phyloP scores from a whole-genome alignment of 345 rosid genomes.

The Citrus inodora region DNA sequence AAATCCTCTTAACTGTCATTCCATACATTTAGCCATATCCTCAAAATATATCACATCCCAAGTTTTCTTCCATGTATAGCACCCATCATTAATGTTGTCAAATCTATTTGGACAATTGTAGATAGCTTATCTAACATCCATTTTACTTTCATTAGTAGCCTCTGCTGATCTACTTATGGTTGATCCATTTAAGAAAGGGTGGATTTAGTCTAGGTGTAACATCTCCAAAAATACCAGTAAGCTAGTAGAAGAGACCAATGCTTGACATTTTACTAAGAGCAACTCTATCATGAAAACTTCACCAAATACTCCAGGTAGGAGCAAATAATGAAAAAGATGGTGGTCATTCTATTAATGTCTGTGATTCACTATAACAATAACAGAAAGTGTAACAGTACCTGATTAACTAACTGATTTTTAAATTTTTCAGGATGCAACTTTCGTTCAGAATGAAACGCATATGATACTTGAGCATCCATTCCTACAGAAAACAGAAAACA shows the following conservation, averaged over 20 bases:
- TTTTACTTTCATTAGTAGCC: background rate
- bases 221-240: background rate
- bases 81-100: background rate
- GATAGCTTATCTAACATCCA: background rate
- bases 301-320: background rate
- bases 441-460: conserved; percentile 82
- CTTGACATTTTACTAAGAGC: background rate
- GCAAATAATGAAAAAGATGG: background rate
- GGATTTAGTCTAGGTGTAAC: background rate
- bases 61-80: background rate
- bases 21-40: background rate
- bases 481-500: conserved; percentile 40
- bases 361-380: background rate
- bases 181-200: background rate
- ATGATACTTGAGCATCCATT: conserved; percentile 96
- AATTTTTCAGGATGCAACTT: conserved; percentile 87
- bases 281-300: background rate
- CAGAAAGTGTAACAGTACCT: conserved; percentile 48
- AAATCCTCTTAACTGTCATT: background rate
- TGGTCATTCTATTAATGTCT: background rate
- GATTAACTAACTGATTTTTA: conserved; percentile 85
- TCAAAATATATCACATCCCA: background rate
- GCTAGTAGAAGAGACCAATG: background rate
- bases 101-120: background rate
- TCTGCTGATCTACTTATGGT: background rate